Base-by-base conservation (phyloP, 768 basidiomycete species). In the Udeniomyces megalosporus region DNA sequence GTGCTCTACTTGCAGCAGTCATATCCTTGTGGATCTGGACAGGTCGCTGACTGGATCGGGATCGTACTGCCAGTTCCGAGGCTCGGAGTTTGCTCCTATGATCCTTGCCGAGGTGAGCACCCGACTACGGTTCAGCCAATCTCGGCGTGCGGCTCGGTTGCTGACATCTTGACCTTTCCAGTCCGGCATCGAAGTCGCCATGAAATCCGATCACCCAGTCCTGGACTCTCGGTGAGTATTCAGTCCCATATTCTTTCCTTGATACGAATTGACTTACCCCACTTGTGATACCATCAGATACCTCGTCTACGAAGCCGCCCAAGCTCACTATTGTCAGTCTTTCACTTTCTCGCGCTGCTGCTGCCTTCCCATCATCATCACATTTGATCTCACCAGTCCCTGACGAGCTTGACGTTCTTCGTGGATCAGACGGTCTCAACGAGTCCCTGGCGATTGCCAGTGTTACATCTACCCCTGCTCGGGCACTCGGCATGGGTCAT, bases 41-140 rank as follows among this genome's bases (percentile, higher is more conserved):
- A n/a, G n/a, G n/a, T n/a, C n/a, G n/a, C n/a, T n/a, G n/a, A n/a
- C n/a, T n/a, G n/a, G n/a, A n/a, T n/a, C n/a, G n/a, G n/a, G n/a
- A 20, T 28, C 14, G 14, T 15, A 5, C 20, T 20, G 17, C 6
- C 15, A 58, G 48, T 50, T n/a, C 22, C 54, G 86, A 50, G 80
- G 81, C 0, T 84, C 85, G 1, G 85, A 86, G 67, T 91, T 85
- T 67, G 86, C 88, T 0, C 80, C 86, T 4, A 81, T 82, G 35
- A 78, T 91, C 53, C 76, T 92, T 6, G 78, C 82, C 2, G 80
- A 84, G 51, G 75, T 82, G 48, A 84, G 82, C 2, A n/a, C n/a
- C n/a, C n/a, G n/a, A n/a, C n/a, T n/a, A n/a, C n/a, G n/a, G n/a
- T n/a, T n/a, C n/a, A n/a, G n/a, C n/a, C n/a, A n/a, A n/a, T n/a